phyloP scores from a whole-genome alignment of 306 rosid species.

The Inga oerstediana region DNA sequence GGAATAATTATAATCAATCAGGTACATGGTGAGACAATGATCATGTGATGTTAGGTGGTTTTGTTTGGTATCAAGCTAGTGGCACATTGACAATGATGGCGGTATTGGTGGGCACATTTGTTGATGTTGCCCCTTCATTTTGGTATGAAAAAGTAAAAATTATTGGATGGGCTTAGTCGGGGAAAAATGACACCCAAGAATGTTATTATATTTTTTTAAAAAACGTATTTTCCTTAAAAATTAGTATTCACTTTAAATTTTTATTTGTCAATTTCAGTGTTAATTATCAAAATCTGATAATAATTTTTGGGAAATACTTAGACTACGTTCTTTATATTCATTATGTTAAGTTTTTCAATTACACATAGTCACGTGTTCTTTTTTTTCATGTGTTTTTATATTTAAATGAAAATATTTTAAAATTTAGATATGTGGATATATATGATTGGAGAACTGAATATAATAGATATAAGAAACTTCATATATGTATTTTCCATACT shows the following conservation, averaged over 20 bases:
- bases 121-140: not conserved
- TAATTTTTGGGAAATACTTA: not conserved
- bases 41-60: not conserved
- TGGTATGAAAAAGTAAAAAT: not conserved
- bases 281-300: not conserved
- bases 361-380: too few relatives aligned
- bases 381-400: too few relatives aligned
- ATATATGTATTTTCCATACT: too few relatives aligned
- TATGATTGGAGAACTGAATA: too few relatives aligned
- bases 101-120: not conserved
- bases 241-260: not conserved
- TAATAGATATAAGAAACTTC: too few relatives aligned
- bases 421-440: too few relatives aligned
- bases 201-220: not conserved
- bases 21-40: not conserved
- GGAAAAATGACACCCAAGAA: not conserved
- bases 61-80: not conserved
- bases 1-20: not conserved
- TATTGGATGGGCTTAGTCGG: not conserved
- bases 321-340: too few relatives aligned
- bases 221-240: not conserved
- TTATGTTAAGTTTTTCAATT: too few relatives aligned
- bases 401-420: too few relatives aligned
- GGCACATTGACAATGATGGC: not conserved
- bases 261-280: not conserved